Conservation (phyloP, 257 asterid genomes). For the Nyctanthes arbortristis region DNA sequence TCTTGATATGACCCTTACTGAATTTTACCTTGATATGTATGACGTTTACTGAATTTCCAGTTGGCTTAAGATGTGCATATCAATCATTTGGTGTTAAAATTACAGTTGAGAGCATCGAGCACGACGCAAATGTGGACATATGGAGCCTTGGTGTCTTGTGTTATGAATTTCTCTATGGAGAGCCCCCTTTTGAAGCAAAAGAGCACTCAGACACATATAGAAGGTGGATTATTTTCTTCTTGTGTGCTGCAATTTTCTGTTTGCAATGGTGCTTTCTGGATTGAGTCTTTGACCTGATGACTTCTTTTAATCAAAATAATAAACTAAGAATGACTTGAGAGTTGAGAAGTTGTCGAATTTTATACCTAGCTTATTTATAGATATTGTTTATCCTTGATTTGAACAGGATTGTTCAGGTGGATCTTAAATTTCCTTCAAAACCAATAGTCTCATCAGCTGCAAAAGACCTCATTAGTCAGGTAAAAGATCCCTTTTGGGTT, state of each 20-base stretch:
- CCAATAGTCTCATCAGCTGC: conserved; percentile 86
- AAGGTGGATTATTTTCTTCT: neutral
- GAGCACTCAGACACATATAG: neutral
- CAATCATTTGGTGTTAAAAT: neutral
- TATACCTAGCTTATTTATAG: neutral
- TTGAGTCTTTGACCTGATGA: too few relatives aligned
- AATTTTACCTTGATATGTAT: neutral
- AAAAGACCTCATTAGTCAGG: conserved; percentile 91
- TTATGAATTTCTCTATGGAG: neutral
- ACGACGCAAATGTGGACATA: conserved; percentile 90
- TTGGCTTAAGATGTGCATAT: neutral
- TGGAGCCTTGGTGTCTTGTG: conserved; percentile 80
- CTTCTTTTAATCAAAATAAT: neutral
- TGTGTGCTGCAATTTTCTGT: neutral
- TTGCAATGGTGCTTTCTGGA: too few relatives aligned
- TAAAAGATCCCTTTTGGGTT: conserved; percentile 10
- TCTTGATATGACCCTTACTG: too few relatives aligned
- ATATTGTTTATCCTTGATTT: neutral
- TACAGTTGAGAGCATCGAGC: conserved; percentile 94
- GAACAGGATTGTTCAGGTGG: conserved; percentile 89
- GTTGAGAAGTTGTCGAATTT: neutral
- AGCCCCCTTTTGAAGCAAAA: neutral
- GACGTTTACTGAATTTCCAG: neutral
- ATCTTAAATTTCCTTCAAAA: conserved; percentile 80
- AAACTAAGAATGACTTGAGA: neutral